Evolutionary conservation across 2,329 filamentous ascomycete species (phyloP).

Genomic region (Penicillium aurantiogriseum): DNA sequence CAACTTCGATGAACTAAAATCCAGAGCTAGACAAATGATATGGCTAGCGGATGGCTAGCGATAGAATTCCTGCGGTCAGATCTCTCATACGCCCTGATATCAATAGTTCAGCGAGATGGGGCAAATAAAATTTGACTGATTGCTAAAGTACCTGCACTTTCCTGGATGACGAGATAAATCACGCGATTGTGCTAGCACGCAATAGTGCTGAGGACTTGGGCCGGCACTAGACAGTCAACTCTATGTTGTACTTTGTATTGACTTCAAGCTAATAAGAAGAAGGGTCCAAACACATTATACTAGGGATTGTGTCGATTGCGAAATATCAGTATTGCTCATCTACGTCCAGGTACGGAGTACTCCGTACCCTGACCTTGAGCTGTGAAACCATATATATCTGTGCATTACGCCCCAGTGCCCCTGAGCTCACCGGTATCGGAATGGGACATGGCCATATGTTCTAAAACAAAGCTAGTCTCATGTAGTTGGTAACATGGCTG

Average conservation of each 20-base stretch:
- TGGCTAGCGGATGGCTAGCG: not conserved
- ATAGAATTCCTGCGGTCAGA: not conserved
- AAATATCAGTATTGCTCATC: not conserved
- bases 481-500: not conserved
- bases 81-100: not conserved
- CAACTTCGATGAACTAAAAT: not conserved
- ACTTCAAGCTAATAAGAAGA: no score
- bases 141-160: not conserved
- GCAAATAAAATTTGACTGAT: not conserved
- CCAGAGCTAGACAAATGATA: no score
- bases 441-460: not conserved
- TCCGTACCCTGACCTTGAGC: not conserved
- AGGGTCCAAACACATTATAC: not conserved
- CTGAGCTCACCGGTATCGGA: not conserved
- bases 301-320: not conserved
- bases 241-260: not conserved
- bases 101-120: not conserved
- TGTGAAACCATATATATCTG: not conserved
- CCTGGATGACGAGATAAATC: not conserved
- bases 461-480: not conserved
- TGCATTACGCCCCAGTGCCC: not conserved
- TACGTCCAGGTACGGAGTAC: not conserved
- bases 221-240: not conserved
- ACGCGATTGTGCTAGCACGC: not conserved
- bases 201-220: not conserved